These are phyloP conservation scores for Agaricus bisporus DNA, from an alignment of 768 basidiomycete genomes.

Conservation along the genomic window DNA sequence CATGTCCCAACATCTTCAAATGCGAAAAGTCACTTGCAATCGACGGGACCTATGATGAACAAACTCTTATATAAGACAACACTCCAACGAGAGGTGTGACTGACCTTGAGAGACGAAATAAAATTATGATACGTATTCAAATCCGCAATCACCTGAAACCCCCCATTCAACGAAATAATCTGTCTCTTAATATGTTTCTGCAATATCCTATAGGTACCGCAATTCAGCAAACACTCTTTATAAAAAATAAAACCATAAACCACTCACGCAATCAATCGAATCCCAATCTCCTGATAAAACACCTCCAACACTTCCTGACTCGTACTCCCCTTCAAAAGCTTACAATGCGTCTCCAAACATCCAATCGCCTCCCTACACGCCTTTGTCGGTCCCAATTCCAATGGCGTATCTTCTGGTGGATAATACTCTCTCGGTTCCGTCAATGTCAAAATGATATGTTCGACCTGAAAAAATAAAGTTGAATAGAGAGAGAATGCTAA, in stretches of 20 bases:
- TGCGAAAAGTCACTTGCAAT: slow-evolving; percentile 88
- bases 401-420: slow-evolving; percentile 69
- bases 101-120: slow-evolving; percentile 77
- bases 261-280: slow-evolving; percentile 75
- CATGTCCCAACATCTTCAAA: slow-evolving; percentile 95
- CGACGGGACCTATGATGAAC: slow-evolving; percentile 48
- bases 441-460: slow-evolving; percentile 81
- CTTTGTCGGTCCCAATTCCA: slow-evolving; percentile 81
- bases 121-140: slow-evolving; percentile 91
- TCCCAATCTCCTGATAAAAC: slow-evolving; percentile 96
- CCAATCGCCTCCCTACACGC: slow-evolving; percentile 88
- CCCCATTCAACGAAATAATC: slow-evolving; percentile 91
- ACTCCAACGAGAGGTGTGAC: background rate
- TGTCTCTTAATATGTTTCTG: slow-evolving; percentile 97
- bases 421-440: slow-evolving; percentile 88
- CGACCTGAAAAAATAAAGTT: slow-evolving; percentile 60
- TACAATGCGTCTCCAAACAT: slow-evolving; percentile 88
- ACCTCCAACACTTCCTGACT: slow-evolving; percentile 96
- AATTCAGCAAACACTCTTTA: too few species aligned
- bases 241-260: background rate
- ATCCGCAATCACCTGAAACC: slow-evolving; percentile 95
- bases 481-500: background rate
- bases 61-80: too few species aligned
- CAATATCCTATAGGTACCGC: slow-evolving; percentile 86
- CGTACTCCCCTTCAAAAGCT: slow-evolving; percentile 86